These are phyloP conservation scores for Aureobasidium zeae DNA, from an alignment of 2,329 filamentous ascomycete species.

Conservation along the genomic window DNA sequence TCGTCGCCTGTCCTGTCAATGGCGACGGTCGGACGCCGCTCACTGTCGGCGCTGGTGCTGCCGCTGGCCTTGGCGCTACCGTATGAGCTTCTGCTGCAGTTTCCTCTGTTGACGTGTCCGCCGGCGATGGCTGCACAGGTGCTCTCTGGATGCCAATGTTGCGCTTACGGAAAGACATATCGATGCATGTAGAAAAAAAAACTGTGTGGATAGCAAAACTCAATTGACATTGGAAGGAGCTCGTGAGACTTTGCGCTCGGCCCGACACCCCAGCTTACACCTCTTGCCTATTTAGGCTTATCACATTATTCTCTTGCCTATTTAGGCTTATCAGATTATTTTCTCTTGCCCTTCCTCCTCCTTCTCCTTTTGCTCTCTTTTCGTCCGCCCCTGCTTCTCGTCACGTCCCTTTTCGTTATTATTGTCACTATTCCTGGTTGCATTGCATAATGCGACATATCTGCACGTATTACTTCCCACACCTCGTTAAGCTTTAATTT, in stretches of 20 bases:
- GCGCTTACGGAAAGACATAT: constrained; percentile 60
- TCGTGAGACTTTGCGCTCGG: constrained; percentile 8
- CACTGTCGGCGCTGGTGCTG: constrained; percentile 16
- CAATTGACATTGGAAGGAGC: too few relatives aligned
- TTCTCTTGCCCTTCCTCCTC: too few relatives aligned
- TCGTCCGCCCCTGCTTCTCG: background rate
- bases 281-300: background rate
- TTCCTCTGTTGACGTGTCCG: constrained; percentile 6
- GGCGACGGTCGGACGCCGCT: constrained; percentile 71
- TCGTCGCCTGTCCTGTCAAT: constrained; percentile 76
- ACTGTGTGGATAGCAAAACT: too few relatives aligned
- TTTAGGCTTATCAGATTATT: too few relatives aligned
- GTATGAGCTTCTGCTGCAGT: too few relatives aligned
- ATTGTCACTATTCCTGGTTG: background rate
- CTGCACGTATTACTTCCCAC: too few relatives aligned
- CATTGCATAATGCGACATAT: too few relatives aligned
- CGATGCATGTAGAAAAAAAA: too few relatives aligned
- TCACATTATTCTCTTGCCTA: too few relatives aligned
- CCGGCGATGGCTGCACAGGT: constrained; percentile 6
- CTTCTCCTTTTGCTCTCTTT: background rate
- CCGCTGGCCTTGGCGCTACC: too few relatives aligned
- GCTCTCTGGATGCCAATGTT: constrained; percentile 39
- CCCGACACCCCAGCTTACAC: constrained; percentile 2
- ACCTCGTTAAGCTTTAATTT: constrained; percentile 2
- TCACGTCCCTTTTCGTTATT: background rate